A percentile compares a stretch with the other conserved stretches of the same genome.
phyloP scores from a whole-genome alignment of 441 rosid genomes.

The Adansonia madagascariensis region DNA sequence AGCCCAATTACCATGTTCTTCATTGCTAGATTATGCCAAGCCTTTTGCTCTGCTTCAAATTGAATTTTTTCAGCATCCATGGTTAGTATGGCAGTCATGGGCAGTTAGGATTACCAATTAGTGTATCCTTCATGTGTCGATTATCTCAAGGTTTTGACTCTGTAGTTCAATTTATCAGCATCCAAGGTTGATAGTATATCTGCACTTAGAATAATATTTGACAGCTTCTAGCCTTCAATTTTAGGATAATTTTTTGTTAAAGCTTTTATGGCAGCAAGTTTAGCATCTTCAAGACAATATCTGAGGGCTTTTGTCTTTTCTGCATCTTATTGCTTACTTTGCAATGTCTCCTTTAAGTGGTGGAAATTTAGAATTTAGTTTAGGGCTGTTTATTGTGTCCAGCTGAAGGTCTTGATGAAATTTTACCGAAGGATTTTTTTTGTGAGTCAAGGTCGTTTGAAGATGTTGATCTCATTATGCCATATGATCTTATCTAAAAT shows the following conservation, averaged over 20 bases:
- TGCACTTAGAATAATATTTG: not conserved
- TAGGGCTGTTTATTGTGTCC: not conserved
- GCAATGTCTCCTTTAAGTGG: not conserved
- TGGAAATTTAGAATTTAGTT: not conserved
- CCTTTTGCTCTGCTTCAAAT: constrained; percentile 6
- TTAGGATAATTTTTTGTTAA: not conserved
- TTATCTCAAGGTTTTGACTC: constrained; percentile 8
- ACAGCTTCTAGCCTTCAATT: not conserved
- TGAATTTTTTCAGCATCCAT: constrained; percentile 7
- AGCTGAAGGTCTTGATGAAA: constrained; percentile 9
- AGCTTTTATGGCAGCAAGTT: not conserved
- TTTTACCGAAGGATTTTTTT: constrained; percentile 1
- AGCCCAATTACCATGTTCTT: not conserved
- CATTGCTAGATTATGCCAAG: not conserved
- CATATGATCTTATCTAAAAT: not conserved
- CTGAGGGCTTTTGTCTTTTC: not conserved
- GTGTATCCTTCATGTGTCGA: constrained; percentile 4
- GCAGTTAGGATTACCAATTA: not conserved
- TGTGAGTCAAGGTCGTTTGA: constrained; percentile 8
- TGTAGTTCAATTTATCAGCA: not conserved
- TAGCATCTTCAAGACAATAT: not conserved
- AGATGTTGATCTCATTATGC: not conserved
- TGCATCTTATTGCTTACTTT: not conserved
- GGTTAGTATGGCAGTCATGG: not conserved
- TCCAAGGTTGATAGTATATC: not conserved